A percentile compares a stretch with the other conserved stretches of the same genome.
Conservation (phyloP, 2,329 filamentous ascomycete species). For the Fusarium metavorans region DNA sequence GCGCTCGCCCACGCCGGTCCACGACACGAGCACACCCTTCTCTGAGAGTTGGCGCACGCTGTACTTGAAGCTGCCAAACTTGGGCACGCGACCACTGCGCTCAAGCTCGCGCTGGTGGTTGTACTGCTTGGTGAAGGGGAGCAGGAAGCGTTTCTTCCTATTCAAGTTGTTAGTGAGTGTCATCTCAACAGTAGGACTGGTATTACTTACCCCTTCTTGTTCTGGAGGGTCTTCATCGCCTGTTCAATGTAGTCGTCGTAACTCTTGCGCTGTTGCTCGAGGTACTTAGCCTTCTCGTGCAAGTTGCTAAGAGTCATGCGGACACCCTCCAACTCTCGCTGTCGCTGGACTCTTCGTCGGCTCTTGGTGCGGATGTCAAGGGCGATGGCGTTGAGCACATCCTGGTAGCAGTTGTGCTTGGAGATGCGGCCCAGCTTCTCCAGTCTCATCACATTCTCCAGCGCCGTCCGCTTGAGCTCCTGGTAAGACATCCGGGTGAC, state of each 20-base stretch:
- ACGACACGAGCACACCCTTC: constrained; percentile 94
- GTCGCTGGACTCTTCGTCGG: constrained; percentile 88
- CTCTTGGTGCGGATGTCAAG: constrained; percentile 98
- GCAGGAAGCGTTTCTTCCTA: constrained; percentile 89
- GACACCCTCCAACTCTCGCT: constrained; percentile 89
- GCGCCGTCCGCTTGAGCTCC: constrained; percentile 90
- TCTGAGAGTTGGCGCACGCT: constrained; percentile 88
- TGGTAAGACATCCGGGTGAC: constrained; percentile 90
- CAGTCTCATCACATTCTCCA: constrained; percentile 93
- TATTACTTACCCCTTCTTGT: constrained; percentile 83
- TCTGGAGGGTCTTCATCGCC: constrained; percentile 96
- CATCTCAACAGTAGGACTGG: neutral
- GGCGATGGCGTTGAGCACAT: constrained; percentile 96
- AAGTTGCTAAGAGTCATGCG: constrained; percentile 80
- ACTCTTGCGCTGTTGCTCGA: constrained; percentile 94
- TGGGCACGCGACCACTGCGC: constrained; percentile 90
- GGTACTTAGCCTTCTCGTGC: constrained; percentile 88
- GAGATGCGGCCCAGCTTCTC: constrained; percentile 90
- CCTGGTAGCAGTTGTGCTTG: constrained; percentile 93
- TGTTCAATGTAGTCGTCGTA: constrained; percentile 99
- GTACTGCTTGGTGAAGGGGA: constrained; percentile 98
- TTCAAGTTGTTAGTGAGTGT: constrained; percentile 33
- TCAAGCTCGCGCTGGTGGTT: constrained; percentile 98
- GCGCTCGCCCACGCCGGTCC: constrained; percentile 83
- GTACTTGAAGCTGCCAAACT: constrained; percentile 98